phyloP scores from a whole-genome alignment of 1,284 basidiomycete species.

The Tilletia setariae region DNA sequence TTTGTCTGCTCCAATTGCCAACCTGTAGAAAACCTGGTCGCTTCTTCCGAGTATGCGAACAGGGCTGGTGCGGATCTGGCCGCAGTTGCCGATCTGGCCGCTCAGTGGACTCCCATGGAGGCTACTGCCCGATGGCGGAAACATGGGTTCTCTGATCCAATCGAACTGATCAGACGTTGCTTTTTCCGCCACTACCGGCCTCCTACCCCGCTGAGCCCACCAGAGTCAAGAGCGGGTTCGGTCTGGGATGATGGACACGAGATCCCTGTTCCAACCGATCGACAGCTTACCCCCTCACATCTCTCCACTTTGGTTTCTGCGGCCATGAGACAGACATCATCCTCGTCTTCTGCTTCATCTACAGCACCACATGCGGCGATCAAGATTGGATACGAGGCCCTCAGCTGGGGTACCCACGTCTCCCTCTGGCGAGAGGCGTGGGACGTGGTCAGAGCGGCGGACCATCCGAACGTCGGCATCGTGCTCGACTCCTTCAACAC shows the following conservation, averaged over 20 bases:
- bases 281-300: not conserved
- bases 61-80: conserved; percentile 44
- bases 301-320: conserved; percentile 14
- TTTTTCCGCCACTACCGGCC: not conserved
- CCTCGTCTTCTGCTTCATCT: not conserved
- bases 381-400: conserved; percentile 45
- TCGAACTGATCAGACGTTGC: not conserved
- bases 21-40: conserved; percentile 25
- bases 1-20: conserved; percentile 45
- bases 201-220: not conserved
- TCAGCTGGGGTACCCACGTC: conserved; percentile 42
- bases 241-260: not conserved
- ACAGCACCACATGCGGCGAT: not conserved
- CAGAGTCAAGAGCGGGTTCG: not conserved
- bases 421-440: conserved; percentile 53
- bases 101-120: not conserved
- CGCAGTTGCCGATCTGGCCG: conserved; percentile 28
- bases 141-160: not conserved
- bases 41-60: conserved; percentile 24
- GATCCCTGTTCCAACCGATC: not conserved
- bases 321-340: conserved; percentile 20
- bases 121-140: not conserved
- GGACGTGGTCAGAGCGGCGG: conserved; percentile 43
- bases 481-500: conserved; percentile 57
- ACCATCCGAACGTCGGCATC: conserved; percentile 53